Conservation (phyloP, 73 alveolate genomes). For the Paramecium sexaurelia region DNA sequence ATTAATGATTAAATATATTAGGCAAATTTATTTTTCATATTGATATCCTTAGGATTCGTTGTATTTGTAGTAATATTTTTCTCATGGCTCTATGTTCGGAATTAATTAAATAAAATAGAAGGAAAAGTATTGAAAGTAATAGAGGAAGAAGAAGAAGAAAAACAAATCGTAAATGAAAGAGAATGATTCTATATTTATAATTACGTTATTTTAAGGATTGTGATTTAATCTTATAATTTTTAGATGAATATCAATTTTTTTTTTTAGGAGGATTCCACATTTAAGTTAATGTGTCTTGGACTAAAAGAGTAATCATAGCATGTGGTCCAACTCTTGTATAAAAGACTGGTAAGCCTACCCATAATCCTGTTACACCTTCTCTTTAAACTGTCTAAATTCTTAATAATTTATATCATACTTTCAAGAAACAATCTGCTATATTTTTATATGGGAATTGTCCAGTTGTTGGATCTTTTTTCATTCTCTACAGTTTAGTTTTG, state of each 20-base stretch:
- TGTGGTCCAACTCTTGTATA: slow-evolving; percentile 82
- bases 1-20: background rate
- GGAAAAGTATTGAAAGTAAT: background rate
- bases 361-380: slow-evolving; percentile 83
- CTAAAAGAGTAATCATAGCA: slow-evolving; percentile 80
- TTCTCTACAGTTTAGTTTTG: slow-evolving; percentile 79
- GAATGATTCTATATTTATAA: background rate
- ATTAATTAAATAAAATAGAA: background rate
- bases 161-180: background rate
- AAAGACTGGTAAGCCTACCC: slow-evolving; percentile 85
- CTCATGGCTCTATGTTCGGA: background rate
- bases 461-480: slow-evolving; percentile 69
- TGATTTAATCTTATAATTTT: background rate
- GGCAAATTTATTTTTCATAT: background rate
- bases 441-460: slow-evolving; percentile 78
- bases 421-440: slow-evolving; percentile 73
- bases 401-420: slow-evolving; percentile 63
- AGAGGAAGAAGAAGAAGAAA: background rate
- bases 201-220: background rate
- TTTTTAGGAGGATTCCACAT: slow-evolving; percentile 38
- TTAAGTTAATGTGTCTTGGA: slow-evolving; percentile 53
- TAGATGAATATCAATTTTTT: slow-evolving; percentile 11
- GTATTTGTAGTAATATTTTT: background rate
- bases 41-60: background rate
- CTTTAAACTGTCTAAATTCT: background rate